Conservation (phyloP, 768 basidiomycete species). For the Tubosaeta brunneosetosa region DNA sequence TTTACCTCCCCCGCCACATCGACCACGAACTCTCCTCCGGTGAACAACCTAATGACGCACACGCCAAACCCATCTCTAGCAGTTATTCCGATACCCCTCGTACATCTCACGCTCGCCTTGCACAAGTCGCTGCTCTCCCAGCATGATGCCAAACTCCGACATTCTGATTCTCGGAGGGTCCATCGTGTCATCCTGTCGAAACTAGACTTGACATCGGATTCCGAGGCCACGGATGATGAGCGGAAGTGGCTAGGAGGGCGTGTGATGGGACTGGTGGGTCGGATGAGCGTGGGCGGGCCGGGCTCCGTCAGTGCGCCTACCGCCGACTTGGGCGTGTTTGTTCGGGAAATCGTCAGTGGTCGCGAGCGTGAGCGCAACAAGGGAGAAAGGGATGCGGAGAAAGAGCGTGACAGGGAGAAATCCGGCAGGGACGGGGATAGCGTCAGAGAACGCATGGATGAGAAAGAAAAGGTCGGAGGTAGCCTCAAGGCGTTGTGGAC, state of each 20-base stretch:
- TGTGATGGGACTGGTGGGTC: slow-evolving; percentile 38
- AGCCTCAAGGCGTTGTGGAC: slow-evolving; percentile 34
- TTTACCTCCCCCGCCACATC: slow-evolving; percentile 3
- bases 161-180: slow-evolving; percentile 54
- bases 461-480: slow-evolving; percentile 32
- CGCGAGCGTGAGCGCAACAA: slow-evolving; percentile 28
- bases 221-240: slow-evolving; percentile 30
- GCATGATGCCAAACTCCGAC: slow-evolving; percentile 28
- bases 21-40: slow-evolving; percentile 6
- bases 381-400: slow-evolving; percentile 28
- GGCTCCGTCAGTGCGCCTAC: slow-evolving; percentile 44
- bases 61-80: slow-evolving; percentile 12
- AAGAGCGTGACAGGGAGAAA: slow-evolving; percentile 35
- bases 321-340: slow-evolving; percentile 49
- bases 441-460: slow-evolving; percentile 27
- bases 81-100: neutral
- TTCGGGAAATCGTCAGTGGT: slow-evolving; percentile 38
- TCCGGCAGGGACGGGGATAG: slow-evolving; percentile 34
- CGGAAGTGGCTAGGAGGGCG: slow-evolving; percentile 29
- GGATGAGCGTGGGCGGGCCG: slow-evolving; percentile 34
- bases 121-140: slow-evolving; percentile 21
- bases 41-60: slow-evolving; percentile 1
- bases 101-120: slow-evolving; percentile 24
- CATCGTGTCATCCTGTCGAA: slow-evolving; percentile 59
- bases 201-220: slow-evolving; percentile 40